Evolutionary conservation across 2,329 filamentous ascomycete species (phyloP).

Genomic region (Trematosphaeria pertusa): DNA sequence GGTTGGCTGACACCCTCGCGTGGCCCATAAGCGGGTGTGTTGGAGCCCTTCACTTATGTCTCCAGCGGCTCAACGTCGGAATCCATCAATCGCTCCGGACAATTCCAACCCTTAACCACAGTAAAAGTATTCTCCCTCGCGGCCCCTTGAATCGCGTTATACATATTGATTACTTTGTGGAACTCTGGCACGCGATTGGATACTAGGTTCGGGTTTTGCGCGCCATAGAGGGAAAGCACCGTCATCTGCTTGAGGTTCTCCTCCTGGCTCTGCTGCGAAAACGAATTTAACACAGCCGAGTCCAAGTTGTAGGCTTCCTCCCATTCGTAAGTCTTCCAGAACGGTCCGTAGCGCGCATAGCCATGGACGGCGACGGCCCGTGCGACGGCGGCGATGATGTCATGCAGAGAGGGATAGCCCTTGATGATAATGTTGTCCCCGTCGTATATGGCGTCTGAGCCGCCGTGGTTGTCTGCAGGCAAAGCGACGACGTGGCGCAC

Average conservation of each 20-base stretch:
- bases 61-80: too few relatives aligned
- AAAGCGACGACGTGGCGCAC: constrained; percentile 3
- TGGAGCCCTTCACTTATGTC: too few relatives aligned
- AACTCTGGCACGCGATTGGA: background rate
- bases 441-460: background rate
- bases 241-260: background rate
- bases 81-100: too few relatives aligned
- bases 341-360: background rate
- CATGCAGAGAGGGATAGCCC: background rate
- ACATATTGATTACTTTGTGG: background rate
- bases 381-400: background rate
- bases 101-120: too few relatives aligned
- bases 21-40: too few relatives aligned
- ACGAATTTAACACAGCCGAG: background rate
- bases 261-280: background rate
- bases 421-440: background rate
- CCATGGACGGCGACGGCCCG: constrained; percentile 1
- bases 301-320: constrained; percentile 1
- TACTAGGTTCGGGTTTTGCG: background rate
- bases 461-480: background rate
- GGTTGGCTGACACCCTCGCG: too few relatives aligned
- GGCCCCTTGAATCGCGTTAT: background rate
- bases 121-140: background rate
- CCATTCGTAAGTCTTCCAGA: background rate
- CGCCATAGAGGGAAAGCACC: background rate